These are phyloP conservation scores for Lasiodiplodia theobromae DNA, from an alignment of 2,329 filamentous ascomycete genomes.

Conservation along the genomic window DNA sequence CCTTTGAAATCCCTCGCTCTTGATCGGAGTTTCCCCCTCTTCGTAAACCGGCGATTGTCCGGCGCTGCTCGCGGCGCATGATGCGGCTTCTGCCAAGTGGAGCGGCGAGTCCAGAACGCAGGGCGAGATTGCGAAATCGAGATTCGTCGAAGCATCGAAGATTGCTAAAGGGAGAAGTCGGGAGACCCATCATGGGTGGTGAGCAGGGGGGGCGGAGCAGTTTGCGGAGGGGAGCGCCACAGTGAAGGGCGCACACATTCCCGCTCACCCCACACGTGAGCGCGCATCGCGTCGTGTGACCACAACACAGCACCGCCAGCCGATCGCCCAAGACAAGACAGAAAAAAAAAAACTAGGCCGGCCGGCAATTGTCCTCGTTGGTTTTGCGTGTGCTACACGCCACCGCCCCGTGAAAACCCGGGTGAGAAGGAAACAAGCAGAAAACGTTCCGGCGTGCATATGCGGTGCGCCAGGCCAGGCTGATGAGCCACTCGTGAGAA, in stretches of 20 bases:
- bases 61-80: background rate
- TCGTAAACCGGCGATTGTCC: background rate
- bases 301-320: background rate
- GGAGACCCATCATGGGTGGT: background rate
- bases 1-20: background rate
- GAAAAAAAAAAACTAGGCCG: background rate
- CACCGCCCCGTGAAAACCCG: constrained; percentile 12
- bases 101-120: background rate
- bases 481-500: background rate
- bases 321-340: background rate
- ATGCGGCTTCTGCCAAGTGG: background rate
- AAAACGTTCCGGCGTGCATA: constrained; percentile 3
- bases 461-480: background rate
- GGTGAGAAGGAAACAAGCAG: background rate
- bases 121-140: background rate
- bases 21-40: constrained; percentile 11
- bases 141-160: background rate
- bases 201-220: too few relatives aligned
- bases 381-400: constrained; percentile 8
- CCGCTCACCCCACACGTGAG: constrained; percentile 14
- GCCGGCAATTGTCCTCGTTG: background rate
- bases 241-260: background rate
- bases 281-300: constrained; percentile 12
- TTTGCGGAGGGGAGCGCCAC: background rate
- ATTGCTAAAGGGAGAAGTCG: background rate